Evolutionary conservation across 2,329 filamentous ascomycete genomes (phyloP).

Genomic region (Colletotrichum chrysophilum): DNA sequence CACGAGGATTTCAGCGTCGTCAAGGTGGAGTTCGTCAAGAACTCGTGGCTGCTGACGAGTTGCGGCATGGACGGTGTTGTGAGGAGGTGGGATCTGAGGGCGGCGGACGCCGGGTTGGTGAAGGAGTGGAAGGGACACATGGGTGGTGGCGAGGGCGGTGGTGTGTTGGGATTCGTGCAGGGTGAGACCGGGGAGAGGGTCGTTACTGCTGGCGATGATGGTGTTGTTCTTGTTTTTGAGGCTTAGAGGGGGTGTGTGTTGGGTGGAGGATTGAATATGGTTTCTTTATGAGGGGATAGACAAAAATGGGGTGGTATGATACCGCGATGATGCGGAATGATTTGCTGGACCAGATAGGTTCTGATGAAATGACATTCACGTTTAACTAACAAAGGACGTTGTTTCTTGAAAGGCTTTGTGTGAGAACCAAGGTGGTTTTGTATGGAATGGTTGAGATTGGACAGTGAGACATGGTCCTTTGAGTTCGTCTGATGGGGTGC

Average conservation of each 20-base stretch:
- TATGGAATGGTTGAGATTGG: neutral
- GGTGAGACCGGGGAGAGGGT: constrained; percentile 74
- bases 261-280: neutral
- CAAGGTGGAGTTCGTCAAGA: constrained; percentile 84
- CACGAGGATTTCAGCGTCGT: constrained; percentile 92
- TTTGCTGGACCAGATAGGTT: neutral
- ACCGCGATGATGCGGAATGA: neutral
- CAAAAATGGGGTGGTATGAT: neutral
- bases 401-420: neutral
- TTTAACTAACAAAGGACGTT: neutral
- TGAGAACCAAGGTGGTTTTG: neutral
- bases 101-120: constrained; percentile 69
- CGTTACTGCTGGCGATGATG: constrained; percentile 91
- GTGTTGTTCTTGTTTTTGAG: constrained; percentile 71
- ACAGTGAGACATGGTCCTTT: neutral
- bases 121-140: constrained; percentile 92
- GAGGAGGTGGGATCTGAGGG: constrained; percentile 82
- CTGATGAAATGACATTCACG: neutral
- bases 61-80: constrained; percentile 94
- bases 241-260: constrained; percentile 35
- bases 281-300: neutral
- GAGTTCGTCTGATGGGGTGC: neutral
- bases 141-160: constrained; percentile 84
- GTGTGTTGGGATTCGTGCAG: constrained; percentile 91
- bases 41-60: constrained; percentile 76